phyloP scores from a whole-genome alignment of 495 filamentous ascomycete species.

The Hypoxylon fragiforme region DNA sequence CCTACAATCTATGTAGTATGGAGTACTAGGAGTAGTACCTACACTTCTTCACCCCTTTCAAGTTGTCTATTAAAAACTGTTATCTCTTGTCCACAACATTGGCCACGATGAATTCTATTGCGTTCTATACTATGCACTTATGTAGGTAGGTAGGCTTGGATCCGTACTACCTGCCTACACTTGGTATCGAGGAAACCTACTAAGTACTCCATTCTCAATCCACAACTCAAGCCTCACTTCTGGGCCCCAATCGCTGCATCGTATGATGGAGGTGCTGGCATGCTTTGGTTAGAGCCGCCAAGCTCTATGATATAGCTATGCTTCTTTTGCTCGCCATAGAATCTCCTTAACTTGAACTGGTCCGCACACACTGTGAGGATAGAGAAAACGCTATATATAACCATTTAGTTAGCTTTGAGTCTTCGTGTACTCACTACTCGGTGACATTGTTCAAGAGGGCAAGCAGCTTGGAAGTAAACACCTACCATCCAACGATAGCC shows the following conservation, averaged over 20 bases:
- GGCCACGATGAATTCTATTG: too few relatives aligned
- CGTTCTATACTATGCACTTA: too few relatives aligned
- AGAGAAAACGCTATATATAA: background rate
- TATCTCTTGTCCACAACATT: too few relatives aligned
- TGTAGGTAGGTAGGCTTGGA: too few relatives aligned
- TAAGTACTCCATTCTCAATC: background rate
- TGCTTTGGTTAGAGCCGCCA: background rate
- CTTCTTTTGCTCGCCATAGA: slow-evolving; percentile 3
- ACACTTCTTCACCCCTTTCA: too few relatives aligned
- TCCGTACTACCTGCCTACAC: too few relatives aligned
- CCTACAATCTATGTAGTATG: too few relatives aligned
- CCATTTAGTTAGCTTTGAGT: background rate
- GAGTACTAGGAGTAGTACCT: too few relatives aligned
- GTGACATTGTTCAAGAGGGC: background rate
- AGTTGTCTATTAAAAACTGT: too few relatives aligned
- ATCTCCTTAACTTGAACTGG: slow-evolving; percentile 1
- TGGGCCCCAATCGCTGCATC: background rate
- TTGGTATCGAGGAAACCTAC: background rate
- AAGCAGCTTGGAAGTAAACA: background rate
- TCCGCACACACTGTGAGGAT: slow-evolving; percentile 1
- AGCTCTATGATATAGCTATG: slow-evolving; percentile 4
- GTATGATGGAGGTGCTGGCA: slow-evolving; percentile 11
- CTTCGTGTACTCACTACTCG: background rate
- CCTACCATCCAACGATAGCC: slow-evolving; percentile 1
- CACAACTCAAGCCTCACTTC: background rate